Evolutionary conservation across 805 yeast genomes (phyloP), one percentile per base, ranked within the genome.

Genomic region (Pichia californica): DNA sequence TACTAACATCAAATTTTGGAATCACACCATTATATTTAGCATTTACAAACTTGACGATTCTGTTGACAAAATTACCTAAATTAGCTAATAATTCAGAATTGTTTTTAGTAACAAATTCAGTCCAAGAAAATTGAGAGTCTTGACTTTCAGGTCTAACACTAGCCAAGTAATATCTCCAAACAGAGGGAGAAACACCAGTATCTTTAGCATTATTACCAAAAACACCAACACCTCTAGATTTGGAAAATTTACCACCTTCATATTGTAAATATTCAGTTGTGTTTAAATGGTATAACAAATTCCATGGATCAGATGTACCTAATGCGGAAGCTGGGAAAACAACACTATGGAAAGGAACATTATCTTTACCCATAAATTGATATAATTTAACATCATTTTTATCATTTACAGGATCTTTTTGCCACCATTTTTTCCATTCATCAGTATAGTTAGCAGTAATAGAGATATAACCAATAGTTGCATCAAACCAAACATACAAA

Each of bases 331-430:
- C 81, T 47, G 99, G 99, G 88, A 91, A 93, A 44, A 93, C 95
- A 44, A 93, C 99, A 1, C 96, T 84, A 63, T 93, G 99, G 87
- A 93, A 93, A 27, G 98, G 97, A 57, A 89, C 97, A 61, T 93
- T 93, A 67, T 93, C 99, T 65, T 93, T 93, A 67, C 99, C 99
- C 99, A 93, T 93, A 65, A 93, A 93, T 71, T 93, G 99, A 64
- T 86, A 88, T 53, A 93, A 71, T 52, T 84, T 68, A 50, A 93
- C 96, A 49, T 88, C 63, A 42, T 88, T 88, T n/a, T 96, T 95
- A 59, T 84, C 73, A 56, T 77, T 79, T n/a, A 39, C 44, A 37
- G 44, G 31, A 38, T 45, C 40, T 20, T 40, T 41, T 43, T 48
- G 29, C 99, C 99, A 93, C 99, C 99, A 91, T 54, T 77, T 61